Base-by-base conservation (phyloP, 768 basidiomycete genomes). In the Suillus lakei region DNA sequence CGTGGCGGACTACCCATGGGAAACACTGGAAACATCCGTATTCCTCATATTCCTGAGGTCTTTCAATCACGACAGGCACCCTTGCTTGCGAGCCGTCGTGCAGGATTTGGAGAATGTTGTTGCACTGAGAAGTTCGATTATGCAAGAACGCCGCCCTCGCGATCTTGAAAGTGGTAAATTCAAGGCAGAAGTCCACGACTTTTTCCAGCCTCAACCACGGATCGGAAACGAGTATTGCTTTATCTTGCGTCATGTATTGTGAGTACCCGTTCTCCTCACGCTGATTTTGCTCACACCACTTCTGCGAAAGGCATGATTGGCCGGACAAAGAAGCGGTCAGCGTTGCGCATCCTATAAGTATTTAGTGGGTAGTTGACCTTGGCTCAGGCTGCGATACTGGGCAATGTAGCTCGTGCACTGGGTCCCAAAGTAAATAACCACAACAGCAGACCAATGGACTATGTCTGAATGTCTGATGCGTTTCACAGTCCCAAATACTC, bases 1-100 rank as follows among this genome's bases (percentile, higher is more conserved):
- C 28, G 73, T 76, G 41, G 75, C 74, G 2, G 80, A 81, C 70
- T 81, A 80, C 72, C 76, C 79, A 23, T 81, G 80, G 80, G 72
- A 66, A 28, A 71, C 72, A 5, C 72, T 79, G 60, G 70, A 72
- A 32, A 66, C 21, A 78, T 78, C 64, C 77, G 39, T 38, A 21
- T 61, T 3, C 44, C n/a, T 51, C n/a, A n/a, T 41, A 18, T 5
- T 21, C 9, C 5, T 15, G 21, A 50, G 2, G 15, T 48, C 43
- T 26, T 32, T 28, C 21, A 36, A 23, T 59, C 10, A 15, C 16
- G 9, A 1, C 28, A 63, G 62, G 34, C 62, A 36, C 58, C 54
- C 62, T 23, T n/a, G n/a, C 4, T 56, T 50, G 21, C 30, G 74
- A 44, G 79, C 80, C 61, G 69, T 81, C 60, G 77, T 79, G 26